Evolutionary conservation across 805 yeast species (phyloP), one percentile per base, ranked within the genome.

Genomic region (Yarrowia yakushimensis): DNA sequence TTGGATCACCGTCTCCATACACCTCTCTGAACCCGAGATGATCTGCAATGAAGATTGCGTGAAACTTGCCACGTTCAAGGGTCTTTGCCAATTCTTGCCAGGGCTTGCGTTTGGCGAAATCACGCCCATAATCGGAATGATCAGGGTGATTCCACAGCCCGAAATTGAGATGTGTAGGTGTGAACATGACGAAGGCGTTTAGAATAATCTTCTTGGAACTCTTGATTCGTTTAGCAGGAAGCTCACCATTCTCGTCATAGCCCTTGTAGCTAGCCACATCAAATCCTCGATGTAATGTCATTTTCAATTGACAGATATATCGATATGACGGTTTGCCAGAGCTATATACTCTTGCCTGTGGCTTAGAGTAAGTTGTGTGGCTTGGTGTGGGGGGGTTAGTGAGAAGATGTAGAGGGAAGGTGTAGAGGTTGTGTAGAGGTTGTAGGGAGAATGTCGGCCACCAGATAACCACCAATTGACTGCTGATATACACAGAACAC

Each of bases 81-180:
- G 69, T 61, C 57, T 73, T 65, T 17, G 79, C 80, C 11, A 77
- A 65, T 20, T 76, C 69, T 13, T 69, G 70, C 80, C 80, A 77
- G 63, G 74, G 75, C 22, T 73, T 69, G 10, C 73, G 67, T 42
- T 69, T 70, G 52, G 70, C 66, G 70, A 46, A 67, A 65, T 2
- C 20, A 5, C 65, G 48, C 1, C 78, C 69, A 12, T 18, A 28
- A 3, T 28, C 10, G 41, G 66, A 65, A 64, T 78, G 79, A 13
- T 70, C 69, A 0, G 80, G 79, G 57, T 74, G 75, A 17, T 70
- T 76, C 81, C 80, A 78, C 20, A 71, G 64, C 6, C 76, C 75
- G 43, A 69, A 72, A 64, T 66, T 67, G 63, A 66, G 68, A 45
- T 67, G 69, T 10, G 55, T 63, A 5, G 67, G 64, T 17, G 68